A percentile compares a stretch with the other conserved stretches of the same genome.
phyloP scores from a whole-genome alignment of 371 early-diverging fungal species.

The Mucor circinelloides region DNA sequence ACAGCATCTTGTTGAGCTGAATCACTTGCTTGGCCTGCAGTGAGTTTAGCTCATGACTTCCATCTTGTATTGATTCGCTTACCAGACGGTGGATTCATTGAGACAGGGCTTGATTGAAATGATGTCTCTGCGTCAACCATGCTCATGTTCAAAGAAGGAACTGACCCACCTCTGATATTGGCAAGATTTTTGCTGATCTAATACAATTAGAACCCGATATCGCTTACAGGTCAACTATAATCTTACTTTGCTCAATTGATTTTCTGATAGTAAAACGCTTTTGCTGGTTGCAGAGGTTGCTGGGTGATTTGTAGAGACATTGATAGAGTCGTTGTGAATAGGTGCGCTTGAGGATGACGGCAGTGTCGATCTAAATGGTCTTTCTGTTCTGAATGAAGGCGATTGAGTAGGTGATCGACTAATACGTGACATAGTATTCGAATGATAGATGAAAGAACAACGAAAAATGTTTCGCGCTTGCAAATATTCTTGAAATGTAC shows the following conservation, averaged over 20 bases:
- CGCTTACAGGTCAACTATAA: too few species aligned
- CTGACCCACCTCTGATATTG: conserved; percentile 34
- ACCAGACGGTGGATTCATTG: background rate
- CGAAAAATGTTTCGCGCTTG: background rate
- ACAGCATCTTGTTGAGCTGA: conserved; percentile 6
- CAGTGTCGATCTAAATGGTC: conserved; percentile 14
- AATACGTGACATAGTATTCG: conserved; percentile 18
- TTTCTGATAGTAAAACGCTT: conserved; percentile 36
- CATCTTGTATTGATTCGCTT: background rate
- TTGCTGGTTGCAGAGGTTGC: background rate
- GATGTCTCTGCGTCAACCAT: background rate
- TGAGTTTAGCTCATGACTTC: background rate
- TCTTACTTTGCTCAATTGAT: conserved; percentile 45
- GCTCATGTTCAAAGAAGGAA: conserved; percentile 8
- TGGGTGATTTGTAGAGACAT: background rate
- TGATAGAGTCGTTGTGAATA: background rate
- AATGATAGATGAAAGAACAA: background rate
- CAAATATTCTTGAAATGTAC: background rate
- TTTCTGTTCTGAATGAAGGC: conserved; percentile 15
- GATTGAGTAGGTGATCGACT: conserved; percentile 20
- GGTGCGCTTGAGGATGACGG: background rate
- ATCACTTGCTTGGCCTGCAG: background rate
- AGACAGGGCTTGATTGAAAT: background rate
- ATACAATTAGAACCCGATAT: background rate
- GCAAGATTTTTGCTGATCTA: conserved; percentile 47